A percentile compares a stretch with the other conserved stretches of the same genome.
phyloP scores from a whole-genome alignment of 257 asterid species.

The Solanum pimpinellifolium region DNA sequence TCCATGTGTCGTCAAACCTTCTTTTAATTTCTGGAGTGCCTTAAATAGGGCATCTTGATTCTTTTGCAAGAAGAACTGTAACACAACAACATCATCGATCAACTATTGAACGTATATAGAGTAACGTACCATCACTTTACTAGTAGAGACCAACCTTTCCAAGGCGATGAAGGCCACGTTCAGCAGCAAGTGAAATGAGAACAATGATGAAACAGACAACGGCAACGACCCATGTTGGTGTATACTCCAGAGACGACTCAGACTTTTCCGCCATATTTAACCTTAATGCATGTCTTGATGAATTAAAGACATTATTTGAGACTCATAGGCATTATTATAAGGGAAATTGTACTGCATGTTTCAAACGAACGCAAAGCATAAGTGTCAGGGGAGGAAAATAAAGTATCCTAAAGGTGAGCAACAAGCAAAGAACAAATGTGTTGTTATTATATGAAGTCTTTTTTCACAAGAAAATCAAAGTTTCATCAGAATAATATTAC shows the following conservation, averaged over 20 bases:
- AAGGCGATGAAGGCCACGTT: conserved; percentile 60
- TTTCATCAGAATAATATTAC: too few relatives aligned
- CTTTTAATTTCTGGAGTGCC: conserved; percentile 71
- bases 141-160: conserved; percentile 35
- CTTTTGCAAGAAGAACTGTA: conserved; percentile 44
- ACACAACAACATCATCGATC: not conserved
- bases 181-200: conserved; percentile 50
- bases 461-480: not conserved
- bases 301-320: not conserved
- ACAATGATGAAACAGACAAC: conserved; percentile 66
- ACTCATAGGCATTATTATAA: not conserved
- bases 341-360: not conserved
- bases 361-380: conserved; percentile 39
- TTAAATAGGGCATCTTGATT: conserved; percentile 39
- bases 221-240: conserved; percentile 82
- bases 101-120: not conserved
- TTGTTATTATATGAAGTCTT: too few relatives aligned
- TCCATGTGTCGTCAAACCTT: conserved; percentile 23
- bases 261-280: conserved; percentile 23
- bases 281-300: not conserved
- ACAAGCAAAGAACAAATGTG: conserved; percentile 45
- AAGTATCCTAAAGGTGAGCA: not conserved
- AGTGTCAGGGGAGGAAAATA: conserved; percentile 8
- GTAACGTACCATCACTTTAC: not conserved
- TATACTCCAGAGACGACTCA: conserved; percentile 37